Evolutionary conservation across 2,329 filamentous ascomycete species (phyloP).

Genomic region (Xylariomycetidae sp.): DNA sequence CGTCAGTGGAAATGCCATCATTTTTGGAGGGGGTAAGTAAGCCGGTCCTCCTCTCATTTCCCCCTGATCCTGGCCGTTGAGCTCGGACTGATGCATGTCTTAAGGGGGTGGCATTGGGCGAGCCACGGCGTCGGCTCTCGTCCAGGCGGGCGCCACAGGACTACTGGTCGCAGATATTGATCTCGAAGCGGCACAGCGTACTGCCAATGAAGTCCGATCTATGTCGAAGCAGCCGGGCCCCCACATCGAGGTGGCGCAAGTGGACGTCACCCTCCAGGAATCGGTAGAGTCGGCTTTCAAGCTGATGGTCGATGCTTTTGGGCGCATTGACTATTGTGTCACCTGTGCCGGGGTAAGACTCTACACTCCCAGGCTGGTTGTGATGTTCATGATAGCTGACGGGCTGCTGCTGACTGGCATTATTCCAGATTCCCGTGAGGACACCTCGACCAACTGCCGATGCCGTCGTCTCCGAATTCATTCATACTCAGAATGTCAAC

Average conservation of each 20-base stretch:
- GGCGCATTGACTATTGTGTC: constrained; percentile 17
- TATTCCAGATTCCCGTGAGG: constrained; percentile 4
- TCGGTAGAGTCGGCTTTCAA: constrained; percentile 10
- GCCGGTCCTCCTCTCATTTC: too few relatives aligned
- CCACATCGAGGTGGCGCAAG: constrained; percentile 6
- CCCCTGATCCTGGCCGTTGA: too few relatives aligned
- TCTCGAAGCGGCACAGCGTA: constrained; percentile 7
- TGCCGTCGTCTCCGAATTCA: constrained; percentile 14
- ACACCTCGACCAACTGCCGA: constrained; percentile 5
- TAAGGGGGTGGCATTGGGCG: constrained; percentile 9
- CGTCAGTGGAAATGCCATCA: constrained; percentile 5
- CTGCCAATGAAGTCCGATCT: constrained; percentile 2
- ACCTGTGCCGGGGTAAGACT: constrained; percentile 14
- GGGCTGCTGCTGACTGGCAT: too few relatives aligned
- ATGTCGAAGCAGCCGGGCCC: constrained; percentile 8
- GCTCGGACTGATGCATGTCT: too few relatives aligned
- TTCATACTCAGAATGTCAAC: constrained; percentile 10
- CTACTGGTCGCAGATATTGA: constrained; percentile 17
- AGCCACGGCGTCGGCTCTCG: constrained; percentile 7
- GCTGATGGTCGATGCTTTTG: constrained; percentile 6
- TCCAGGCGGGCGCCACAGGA: constrained; percentile 7
- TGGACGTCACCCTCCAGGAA: constrained; percentile 8
- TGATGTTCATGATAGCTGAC: too few relatives aligned
- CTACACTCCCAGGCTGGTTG: too few relatives aligned
- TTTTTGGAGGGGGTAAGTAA: constrained; percentile 7